Conservation (phyloP, 352 stramenopile species). For the Saprolegnia parasitica region DNA sequence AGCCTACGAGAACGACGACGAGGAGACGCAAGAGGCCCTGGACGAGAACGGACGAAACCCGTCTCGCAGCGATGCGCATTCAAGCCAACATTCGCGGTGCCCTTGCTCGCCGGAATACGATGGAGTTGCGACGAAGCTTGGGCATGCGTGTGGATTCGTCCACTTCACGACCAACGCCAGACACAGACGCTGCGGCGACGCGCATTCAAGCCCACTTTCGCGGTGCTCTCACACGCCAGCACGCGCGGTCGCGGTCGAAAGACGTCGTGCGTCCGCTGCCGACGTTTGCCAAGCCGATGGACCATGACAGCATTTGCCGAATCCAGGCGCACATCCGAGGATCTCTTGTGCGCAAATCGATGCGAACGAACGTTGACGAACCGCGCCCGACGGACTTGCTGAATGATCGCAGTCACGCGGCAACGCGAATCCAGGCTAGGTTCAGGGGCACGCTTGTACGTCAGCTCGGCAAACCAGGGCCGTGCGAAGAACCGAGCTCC, state of each 20-base stretch:
- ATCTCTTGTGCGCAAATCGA: conserved; percentile 1
- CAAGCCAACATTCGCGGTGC: conserved; percentile 1
- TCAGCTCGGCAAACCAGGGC: neutral
- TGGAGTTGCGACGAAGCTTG: conserved; percentile 10
- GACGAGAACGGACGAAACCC: neutral
- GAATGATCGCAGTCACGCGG: neutral
- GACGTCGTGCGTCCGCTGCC: conserved; percentile 1
- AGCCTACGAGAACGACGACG: neutral
- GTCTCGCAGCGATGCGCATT: neutral
- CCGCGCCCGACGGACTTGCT: neutral
- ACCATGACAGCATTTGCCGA: neutral
- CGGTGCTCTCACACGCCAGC: neutral
- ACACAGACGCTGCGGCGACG: neutral
- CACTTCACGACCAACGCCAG: neutral
- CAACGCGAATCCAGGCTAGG: neutral
- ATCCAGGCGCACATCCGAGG: neutral
- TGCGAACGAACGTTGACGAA: neutral
- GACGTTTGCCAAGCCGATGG: neutral
- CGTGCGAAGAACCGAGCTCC: too few relatives aligned
- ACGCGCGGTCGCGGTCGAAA: neutral
- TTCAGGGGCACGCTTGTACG: neutral
- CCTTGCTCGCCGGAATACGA: neutral
- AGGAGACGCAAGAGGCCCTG: neutral
- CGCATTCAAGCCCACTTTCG: conserved; percentile 2
- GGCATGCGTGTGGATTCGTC: conserved; percentile 2